phyloP scores from a whole-genome alignment of 345 rosid genomes.

The Salix purpurea region DNA sequence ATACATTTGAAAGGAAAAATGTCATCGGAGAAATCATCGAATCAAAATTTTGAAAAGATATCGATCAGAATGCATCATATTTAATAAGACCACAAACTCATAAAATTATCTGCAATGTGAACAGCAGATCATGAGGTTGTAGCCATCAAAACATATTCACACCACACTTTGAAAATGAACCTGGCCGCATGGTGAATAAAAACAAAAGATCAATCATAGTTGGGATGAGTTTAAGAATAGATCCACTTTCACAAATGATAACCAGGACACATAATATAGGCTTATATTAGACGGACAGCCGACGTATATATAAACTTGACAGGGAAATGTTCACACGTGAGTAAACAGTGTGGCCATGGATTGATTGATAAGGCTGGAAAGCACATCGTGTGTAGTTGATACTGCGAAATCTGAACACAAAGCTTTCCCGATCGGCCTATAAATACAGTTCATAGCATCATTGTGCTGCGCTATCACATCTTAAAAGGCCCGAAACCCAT shows the following conservation, averaged over 20 bases:
- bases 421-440: slow-evolving; percentile 12
- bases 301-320: not conserved
- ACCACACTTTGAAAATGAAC: not conserved
- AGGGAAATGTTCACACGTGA: slow-evolving; percentile 2
- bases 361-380: not conserved
- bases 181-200: not conserved
- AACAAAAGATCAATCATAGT: not conserved
- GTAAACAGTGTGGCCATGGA: not conserved
- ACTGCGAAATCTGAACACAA: not conserved
- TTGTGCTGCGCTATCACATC: not conserved
- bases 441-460: slow-evolving; percentile 4
- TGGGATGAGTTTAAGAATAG: not conserved
- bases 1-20: too few relatives aligned
- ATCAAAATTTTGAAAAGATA: too few relatives aligned
- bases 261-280: not conserved
- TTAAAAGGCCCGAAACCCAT: not conserved
- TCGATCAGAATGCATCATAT: too few relatives aligned
- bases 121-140: not conserved
- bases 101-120: not conserved
- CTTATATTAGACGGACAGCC: not conserved
- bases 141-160: not conserved
- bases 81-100: not conserved
- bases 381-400: slow-evolving; percentile 13
- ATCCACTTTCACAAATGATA: not conserved
- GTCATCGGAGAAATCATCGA: too few relatives aligned